Evolutionary conservation across 2,329 filamentous ascomycete species (phyloP).

Genomic region (Zasmidium angulare): DNA sequence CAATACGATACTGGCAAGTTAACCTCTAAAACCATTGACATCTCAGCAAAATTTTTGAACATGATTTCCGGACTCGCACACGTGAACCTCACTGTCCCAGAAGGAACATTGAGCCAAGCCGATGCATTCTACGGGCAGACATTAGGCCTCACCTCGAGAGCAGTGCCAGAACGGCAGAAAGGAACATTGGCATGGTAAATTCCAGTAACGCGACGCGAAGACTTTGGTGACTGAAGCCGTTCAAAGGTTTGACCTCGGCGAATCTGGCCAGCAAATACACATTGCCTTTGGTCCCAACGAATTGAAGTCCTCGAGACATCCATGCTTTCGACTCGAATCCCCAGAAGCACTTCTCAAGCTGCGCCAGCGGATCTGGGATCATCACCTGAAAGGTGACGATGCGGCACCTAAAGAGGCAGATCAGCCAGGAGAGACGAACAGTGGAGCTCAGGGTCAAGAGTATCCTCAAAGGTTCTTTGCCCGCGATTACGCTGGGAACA

Average conservation of each 20-base stretch:
- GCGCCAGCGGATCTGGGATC: slow-evolving; percentile 52
- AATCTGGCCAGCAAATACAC: slow-evolving; percentile 53
- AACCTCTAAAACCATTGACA: too few species aligned
- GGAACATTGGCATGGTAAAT: slow-evolving; percentile 55
- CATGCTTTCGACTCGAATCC: slow-evolving; percentile 57
- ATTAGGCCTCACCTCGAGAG: slow-evolving; percentile 53
- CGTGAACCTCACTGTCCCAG: slow-evolving; percentile 60
- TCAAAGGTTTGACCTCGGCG: slow-evolving; percentile 55
- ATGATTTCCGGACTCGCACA: slow-evolving; percentile 59
- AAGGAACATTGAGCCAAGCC: slow-evolving; percentile 52
- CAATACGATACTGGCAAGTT: too few species aligned
- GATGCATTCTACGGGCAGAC: slow-evolving; percentile 57
- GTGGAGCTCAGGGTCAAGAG: slow-evolving; percentile 55
- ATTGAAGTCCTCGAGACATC: slow-evolving; percentile 51
- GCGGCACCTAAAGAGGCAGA: slow-evolving; percentile 57
- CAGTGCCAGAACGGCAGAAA: slow-evolving; percentile 55
- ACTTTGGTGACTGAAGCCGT: background rate
- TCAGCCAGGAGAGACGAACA: slow-evolving; percentile 50
- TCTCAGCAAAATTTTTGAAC: background rate
- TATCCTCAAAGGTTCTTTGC: slow-evolving; percentile 64
- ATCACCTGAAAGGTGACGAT: slow-evolving; percentile 49
- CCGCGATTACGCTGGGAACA: slow-evolving; percentile 44
- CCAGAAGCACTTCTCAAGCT: slow-evolving; percentile 50
- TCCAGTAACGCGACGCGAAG: background rate
- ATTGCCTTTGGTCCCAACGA: slow-evolving; percentile 51